Percentiles rank a stretch among this genome's conserved stretches.
Conservation (phyloP, 441 rosid species). For the Dalechampia spathulata region DNA sequence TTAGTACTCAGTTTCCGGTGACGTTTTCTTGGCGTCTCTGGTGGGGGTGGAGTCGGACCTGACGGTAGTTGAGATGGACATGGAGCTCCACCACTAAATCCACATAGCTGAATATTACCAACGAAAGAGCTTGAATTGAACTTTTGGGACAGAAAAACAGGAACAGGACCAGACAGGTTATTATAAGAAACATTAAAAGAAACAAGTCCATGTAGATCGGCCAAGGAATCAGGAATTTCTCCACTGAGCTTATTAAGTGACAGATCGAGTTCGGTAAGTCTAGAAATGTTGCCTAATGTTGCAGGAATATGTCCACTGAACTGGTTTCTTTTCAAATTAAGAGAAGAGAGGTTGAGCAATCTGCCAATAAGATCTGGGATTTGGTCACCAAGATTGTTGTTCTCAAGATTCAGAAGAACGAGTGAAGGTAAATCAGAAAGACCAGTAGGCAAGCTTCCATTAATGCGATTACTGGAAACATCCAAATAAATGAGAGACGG, state of each 20-base stretch:
- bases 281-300: slow-evolving; percentile 44
- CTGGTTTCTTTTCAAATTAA: slow-evolving; percentile 43
- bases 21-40: slow-evolving; percentile 21
- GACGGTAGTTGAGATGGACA: slow-evolving; percentile 46
- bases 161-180: slow-evolving; percentile 68
- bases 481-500: slow-evolving; percentile 45
- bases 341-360: slow-evolving; percentile 41
- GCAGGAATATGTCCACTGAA: slow-evolving; percentile 47
- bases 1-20: slow-evolving; percentile 45
- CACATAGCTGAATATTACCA: slow-evolving; percentile 64
- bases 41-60: slow-evolving; percentile 26
- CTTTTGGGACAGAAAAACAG: slow-evolving; percentile 44
- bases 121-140: slow-evolving; percentile 59
- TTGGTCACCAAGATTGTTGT: slow-evolving; percentile 34
- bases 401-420: slow-evolving; percentile 27
- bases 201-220: slow-evolving; percentile 33
- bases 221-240: slow-evolving; percentile 51
- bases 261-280: slow-evolving; percentile 44
- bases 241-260: slow-evolving; percentile 48
- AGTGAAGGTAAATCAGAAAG: slow-evolving; percentile 35
- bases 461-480: slow-evolving; percentile 36
- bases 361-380: slow-evolving; percentile 45
- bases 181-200: slow-evolving; percentile 64
- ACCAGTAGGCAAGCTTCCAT: slow-evolving; percentile 35
- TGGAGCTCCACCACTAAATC: slow-evolving; percentile 37